phyloP scores from a whole-genome alignment of 768 basidiomycete genomes.

The Boletus rubescentipes region DNA sequence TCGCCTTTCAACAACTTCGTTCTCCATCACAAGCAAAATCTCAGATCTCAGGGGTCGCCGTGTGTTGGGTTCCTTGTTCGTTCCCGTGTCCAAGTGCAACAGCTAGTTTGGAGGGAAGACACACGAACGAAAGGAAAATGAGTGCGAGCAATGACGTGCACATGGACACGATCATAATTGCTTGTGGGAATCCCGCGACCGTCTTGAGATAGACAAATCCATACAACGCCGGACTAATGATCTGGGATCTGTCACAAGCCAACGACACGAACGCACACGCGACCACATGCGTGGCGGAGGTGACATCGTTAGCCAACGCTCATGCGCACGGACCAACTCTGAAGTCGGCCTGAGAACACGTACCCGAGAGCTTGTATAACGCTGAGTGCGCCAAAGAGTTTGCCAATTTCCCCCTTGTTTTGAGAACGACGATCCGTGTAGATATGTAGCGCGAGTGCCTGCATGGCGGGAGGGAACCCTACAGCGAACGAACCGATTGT shows the following conservation, averaged over 20 bases:
- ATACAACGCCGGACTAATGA: slow-evolving; percentile 72
- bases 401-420: slow-evolving; percentile 55
- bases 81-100: background rate
- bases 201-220: slow-evolving; percentile 71
- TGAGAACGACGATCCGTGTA: slow-evolving; percentile 51
- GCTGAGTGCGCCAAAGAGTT: slow-evolving; percentile 77
- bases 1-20: slow-evolving; percentile 1
- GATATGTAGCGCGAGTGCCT: slow-evolving; percentile 70
- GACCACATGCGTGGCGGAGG: background rate
- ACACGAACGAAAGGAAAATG: slow-evolving; percentile 46
- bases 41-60: background rate
- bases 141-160: slow-evolving; percentile 42
- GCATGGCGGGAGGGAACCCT: slow-evolving; percentile 64
- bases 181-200: slow-evolving; percentile 64
- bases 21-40: background rate
- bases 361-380: slow-evolving; percentile 71
- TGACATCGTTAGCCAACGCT: background rate
- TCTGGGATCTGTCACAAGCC: slow-evolving; percentile 47
- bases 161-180: slow-evolving; percentile 63
- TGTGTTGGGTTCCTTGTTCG: slow-evolving; percentile 3
- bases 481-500: slow-evolving; percentile 55
- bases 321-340: too few relatives aligned
- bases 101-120: slow-evolving; percentile 28
- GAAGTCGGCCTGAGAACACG: slow-evolving; percentile 8
- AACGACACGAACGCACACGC: background rate